Conservation (phyloP, 2,329 filamentous ascomycete genomes). For the Calonectria pauciramosa region DNA sequence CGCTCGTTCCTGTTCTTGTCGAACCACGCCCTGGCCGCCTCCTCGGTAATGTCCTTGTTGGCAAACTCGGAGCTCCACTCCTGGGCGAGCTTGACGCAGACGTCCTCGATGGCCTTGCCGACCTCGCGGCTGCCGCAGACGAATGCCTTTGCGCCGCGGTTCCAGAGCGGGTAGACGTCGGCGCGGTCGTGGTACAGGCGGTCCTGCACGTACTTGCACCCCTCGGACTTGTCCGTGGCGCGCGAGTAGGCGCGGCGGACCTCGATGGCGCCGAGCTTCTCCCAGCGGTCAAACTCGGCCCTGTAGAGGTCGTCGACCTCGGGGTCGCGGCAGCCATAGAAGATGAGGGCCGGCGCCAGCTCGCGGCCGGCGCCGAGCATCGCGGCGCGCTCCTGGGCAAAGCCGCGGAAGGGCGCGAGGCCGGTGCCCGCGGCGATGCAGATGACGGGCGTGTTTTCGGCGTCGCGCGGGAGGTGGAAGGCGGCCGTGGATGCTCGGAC, state of each 20-base stretch:
- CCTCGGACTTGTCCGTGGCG: slow-evolving; percentile 57
- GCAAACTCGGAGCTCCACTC: slow-evolving; percentile 45
- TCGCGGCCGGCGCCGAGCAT: slow-evolving; percentile 63
- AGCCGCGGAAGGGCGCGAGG: slow-evolving; percentile 74
- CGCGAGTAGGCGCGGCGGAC: slow-evolving; percentile 70
- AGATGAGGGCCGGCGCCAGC: slow-evolving; percentile 74
- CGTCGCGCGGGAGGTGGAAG: slow-evolving; percentile 64
- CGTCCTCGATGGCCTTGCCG: slow-evolving; percentile 61
- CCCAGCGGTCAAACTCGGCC: slow-evolving; percentile 71
- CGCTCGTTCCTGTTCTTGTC: slow-evolving; percentile 66
- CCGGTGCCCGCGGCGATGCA: slow-evolving; percentile 68
- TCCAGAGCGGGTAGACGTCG: slow-evolving; percentile 56
- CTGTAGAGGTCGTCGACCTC: slow-evolving; percentile 72
- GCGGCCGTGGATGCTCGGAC: slow-evolving; percentile 59
- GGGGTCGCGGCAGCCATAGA: slow-evolving; percentile 72
- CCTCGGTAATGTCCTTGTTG: slow-evolving; percentile 49
- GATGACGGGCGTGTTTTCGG: slow-evolving; percentile 63
- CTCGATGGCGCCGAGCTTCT: slow-evolving; percentile 61
- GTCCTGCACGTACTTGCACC: slow-evolving; percentile 64
- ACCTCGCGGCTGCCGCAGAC: slow-evolving; percentile 73
- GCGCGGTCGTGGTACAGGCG: slow-evolving; percentile 53
- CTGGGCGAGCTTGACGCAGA: slow-evolving; percentile 52
- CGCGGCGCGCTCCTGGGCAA: slow-evolving; percentile 72
- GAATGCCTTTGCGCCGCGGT: slow-evolving; percentile 67
- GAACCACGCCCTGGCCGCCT: slow-evolving; percentile 62